These are phyloP conservation scores for Cladosporium sp. DNA, from an alignment of 2,329 filamentous ascomycete species.

Conservation along the genomic window DNA sequence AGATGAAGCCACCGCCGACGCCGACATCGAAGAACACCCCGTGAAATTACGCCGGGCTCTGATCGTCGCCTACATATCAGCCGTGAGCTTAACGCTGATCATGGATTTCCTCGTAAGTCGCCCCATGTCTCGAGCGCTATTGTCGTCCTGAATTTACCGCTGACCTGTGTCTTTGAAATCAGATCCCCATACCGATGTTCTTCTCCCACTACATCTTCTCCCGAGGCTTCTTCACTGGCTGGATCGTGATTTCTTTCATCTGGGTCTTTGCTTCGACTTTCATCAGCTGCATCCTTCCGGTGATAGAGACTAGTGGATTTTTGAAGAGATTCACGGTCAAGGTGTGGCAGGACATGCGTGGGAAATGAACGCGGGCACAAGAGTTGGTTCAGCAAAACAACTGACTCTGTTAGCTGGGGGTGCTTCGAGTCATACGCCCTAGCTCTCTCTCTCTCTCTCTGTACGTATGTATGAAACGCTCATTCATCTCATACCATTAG, in stretches of 20 bases:
- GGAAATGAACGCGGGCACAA: too few relatives aligned
- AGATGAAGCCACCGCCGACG: slow-evolving; percentile 35
- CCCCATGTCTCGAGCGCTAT: neutral
- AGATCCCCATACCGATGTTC: slow-evolving; percentile 46
- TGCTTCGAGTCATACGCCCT: too few relatives aligned
- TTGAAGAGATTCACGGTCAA: slow-evolving; percentile 15
- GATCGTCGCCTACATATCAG: slow-evolving; percentile 42
- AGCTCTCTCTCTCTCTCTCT: too few relatives aligned
- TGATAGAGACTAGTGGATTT: slow-evolving; percentile 45
- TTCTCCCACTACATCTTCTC: slow-evolving; percentile 44
- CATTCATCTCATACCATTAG: too few relatives aligned
- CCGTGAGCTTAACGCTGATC: slow-evolving; percentile 41
- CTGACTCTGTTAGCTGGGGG: too few relatives aligned
- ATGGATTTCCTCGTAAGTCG: slow-evolving; percentile 40
- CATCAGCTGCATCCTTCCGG: slow-evolving; percentile 42
- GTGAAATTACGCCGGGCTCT: slow-evolving; percentile 39
- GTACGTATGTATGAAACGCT: too few relatives aligned
- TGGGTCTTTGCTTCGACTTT: slow-evolving; percentile 44
- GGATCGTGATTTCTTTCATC: slow-evolving; percentile 43
- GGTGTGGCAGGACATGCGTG: slow-evolving; percentile 16
- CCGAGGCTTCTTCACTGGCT: slow-evolving; percentile 44
- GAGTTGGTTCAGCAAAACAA: too few relatives aligned
- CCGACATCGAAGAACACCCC: slow-evolving; percentile 38
- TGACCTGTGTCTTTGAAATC: neutral
- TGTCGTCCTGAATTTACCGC: neutral